A percentile compares a stretch with the other conserved stretches of the same genome.
These are phyloP conservation scores for Penicillium sp. DNA, from an alignment of 2,329 filamentous ascomycete genomes.

Conservation along the genomic window DNA sequence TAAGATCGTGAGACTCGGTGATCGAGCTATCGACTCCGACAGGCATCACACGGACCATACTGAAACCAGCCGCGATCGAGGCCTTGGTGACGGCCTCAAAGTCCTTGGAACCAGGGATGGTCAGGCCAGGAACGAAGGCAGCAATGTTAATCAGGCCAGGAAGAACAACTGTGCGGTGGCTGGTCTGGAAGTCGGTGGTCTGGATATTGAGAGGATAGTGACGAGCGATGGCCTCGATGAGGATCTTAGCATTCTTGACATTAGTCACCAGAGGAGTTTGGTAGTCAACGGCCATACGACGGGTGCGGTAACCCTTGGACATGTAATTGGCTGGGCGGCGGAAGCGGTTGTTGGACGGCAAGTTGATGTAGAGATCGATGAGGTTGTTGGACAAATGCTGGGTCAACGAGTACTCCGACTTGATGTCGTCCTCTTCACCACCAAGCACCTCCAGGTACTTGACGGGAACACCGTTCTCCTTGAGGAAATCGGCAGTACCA, in stretches of 20 bases:
- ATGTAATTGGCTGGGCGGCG: constrained; percentile 96
- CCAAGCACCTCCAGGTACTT: constrained; percentile 89
- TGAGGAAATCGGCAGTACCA: constrained; percentile 93
- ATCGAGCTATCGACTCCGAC: constrained; percentile 70
- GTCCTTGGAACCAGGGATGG: constrained; percentile 62
- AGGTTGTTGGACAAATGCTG: constrained; percentile 96
- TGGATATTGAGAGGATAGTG: constrained; percentile 81
- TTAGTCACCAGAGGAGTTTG: constrained; percentile 97
- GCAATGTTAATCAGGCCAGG: constrained; percentile 75
- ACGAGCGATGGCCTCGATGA: constrained; percentile 89
- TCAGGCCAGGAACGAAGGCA: constrained; percentile 74
- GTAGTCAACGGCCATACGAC: constrained; percentile 97
- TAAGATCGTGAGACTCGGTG: constrained; percentile 68
- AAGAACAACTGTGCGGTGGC: constrained; percentile 70
- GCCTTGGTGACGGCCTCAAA: constrained; percentile 69
- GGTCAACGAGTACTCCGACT: constrained; percentile 93
- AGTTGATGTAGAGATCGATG: constrained; percentile 97
- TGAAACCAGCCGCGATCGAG: constrained; percentile 72
- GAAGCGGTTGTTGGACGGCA: constrained; percentile 98
- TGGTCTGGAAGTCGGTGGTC: constrained; percentile 87
- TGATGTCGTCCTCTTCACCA: constrained; percentile 75
- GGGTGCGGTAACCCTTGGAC: constrained; percentile 93
- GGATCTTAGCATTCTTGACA: constrained; percentile 97
- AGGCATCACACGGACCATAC: constrained; percentile 76
- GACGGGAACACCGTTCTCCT: constrained; percentile 85